These are phyloP conservation scores for Kwoniella pini DNA, from an alignment of 768 basidiomycete species.

Conservation along the genomic window DNA sequence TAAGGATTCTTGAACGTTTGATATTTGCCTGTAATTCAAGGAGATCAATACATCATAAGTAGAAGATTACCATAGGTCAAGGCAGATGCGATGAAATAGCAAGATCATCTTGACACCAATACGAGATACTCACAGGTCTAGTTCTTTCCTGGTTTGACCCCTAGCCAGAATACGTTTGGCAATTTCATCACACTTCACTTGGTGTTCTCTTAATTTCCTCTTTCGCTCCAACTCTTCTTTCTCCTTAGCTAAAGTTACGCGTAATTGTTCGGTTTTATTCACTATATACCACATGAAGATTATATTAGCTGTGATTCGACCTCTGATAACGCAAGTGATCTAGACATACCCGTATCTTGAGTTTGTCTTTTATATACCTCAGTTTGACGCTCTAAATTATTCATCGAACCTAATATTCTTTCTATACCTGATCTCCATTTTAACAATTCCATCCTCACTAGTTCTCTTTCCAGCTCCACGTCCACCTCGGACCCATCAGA, in stretches of 20 bases:
- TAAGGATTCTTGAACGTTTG: constrained; percentile 27
- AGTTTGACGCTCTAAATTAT: constrained; percentile 39
- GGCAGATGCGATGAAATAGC: too few relatives aligned
- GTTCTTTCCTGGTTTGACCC: constrained; percentile 32
- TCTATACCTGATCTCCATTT: constrained; percentile 42
- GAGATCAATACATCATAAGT: not conserved
- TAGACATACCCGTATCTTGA: constrained; percentile 40
- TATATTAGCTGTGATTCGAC: too few relatives aligned
- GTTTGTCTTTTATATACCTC: constrained; percentile 25
- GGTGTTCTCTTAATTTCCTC: constrained; percentile 33
- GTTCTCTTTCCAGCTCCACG: constrained; percentile 30
- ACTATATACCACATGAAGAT: not conserved
- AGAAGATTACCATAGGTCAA: too few relatives aligned
- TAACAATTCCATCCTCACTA: constrained; percentile 36
- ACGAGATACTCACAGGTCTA: constrained; percentile 40
- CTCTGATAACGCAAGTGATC: too few relatives aligned
- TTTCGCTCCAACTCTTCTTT: constrained; percentile 29
- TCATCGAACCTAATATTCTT: constrained; percentile 34
- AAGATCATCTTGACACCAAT: too few relatives aligned
- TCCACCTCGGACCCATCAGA: not conserved
- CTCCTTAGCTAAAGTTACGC: constrained; percentile 32
- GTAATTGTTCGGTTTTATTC: constrained; percentile 30
- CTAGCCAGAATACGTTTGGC: constrained; percentile 31
- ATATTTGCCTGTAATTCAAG: constrained; percentile 36
- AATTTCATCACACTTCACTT: constrained; percentile 45